A percentile compares a stretch with the other conserved stretches of the same genome.
These are phyloP conservation scores for Cinnamomum chago DNA, from an alignment of 164 flowering plant species.

Conservation along the genomic window DNA sequence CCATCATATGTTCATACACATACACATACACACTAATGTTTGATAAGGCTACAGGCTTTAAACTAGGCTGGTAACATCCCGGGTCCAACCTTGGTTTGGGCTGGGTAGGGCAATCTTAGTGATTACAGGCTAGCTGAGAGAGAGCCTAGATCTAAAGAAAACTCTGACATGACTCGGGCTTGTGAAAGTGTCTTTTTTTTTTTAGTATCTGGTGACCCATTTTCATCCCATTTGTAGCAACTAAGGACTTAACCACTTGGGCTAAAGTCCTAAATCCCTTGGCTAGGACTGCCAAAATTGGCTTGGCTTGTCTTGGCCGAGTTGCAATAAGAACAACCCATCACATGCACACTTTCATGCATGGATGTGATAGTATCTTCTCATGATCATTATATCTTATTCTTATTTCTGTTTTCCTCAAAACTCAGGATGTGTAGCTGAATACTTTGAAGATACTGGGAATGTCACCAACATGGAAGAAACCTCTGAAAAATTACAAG, in stretches of 20 bases:
- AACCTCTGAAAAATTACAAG: conserved; percentile 25
- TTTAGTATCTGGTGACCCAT: not conserved
- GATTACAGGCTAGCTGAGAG: too few species aligned
- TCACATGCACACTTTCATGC: not conserved
- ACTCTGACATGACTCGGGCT: too few species aligned
- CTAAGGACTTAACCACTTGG: not conserved
- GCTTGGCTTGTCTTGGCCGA: not conserved
- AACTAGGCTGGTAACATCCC: too few species aligned
- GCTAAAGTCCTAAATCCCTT: not conserved
- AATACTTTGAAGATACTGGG: conserved; percentile 25
- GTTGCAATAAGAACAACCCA: not conserved
- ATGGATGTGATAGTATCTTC: not conserved
- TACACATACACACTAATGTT: too few species aligned
- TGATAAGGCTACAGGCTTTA: too few species aligned
- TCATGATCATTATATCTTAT: not conserved
- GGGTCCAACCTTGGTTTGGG: not conserved
- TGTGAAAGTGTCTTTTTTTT: too few species aligned
- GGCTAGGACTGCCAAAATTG: not conserved
- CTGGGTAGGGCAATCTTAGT: too few species aligned
- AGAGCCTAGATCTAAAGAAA: too few species aligned
- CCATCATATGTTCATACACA: too few species aligned
- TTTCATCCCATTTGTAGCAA: not conserved
- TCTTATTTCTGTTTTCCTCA: not conserved
- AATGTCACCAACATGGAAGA: conserved; percentile 17
- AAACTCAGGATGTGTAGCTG: conserved; percentile 40